phyloP scores from a whole-genome alignment of 2,329 filamentous ascomycete genomes.

The Neofusicoccum ribis region DNA sequence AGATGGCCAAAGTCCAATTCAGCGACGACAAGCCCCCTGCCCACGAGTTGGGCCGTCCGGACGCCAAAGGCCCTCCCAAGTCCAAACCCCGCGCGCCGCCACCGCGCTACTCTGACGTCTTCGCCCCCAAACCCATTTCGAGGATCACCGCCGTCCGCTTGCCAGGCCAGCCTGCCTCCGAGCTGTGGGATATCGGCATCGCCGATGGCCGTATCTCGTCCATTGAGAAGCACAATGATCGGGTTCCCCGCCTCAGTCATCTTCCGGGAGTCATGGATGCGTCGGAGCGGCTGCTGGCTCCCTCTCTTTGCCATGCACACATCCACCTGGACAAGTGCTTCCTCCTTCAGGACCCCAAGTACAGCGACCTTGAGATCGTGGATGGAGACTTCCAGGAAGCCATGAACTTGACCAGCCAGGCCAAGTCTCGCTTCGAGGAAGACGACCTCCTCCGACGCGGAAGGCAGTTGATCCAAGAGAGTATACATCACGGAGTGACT shows the following conservation, averaged over 20 bases:
- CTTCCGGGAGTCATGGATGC: conserved; percentile 42
- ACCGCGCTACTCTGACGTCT: conserved; percentile 9
- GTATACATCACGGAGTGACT: conserved; percentile 64
- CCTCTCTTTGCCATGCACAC: conserved; percentile 69
- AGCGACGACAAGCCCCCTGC: conserved; percentile 6
- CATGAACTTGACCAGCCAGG: conserved; percentile 57
- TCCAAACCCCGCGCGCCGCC: conserved; percentile 1
- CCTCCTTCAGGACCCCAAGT: conserved; percentile 59
- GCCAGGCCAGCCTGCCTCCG: conserved; percentile 30
- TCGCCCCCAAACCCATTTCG: conserved; percentile 21
- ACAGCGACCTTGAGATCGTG: conserved; percentile 60
- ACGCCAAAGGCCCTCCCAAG: neutral
- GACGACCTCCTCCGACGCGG: conserved; percentile 66
- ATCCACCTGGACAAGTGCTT: conserved; percentile 71
- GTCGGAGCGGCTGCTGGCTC: conserved; percentile 46
- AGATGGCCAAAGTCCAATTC: conserved; percentile 33
- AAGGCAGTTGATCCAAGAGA: conserved; percentile 65
- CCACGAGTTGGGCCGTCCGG: neutral
- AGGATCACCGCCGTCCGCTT: conserved; percentile 38
- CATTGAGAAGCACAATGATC: conserved; percentile 32
- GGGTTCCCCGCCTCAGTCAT: neutral
- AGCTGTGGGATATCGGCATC: conserved; percentile 41
- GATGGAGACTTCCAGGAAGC: conserved; percentile 67
- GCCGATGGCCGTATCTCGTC: conserved; percentile 34
- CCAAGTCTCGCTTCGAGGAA: conserved; percentile 63